A percentile compares a stretch with the other conserved stretches of the same genome.
phyloP scores from a whole-genome alignment of 1,284 basidiomycete species.

The Naganishia cerealis region DNA sequence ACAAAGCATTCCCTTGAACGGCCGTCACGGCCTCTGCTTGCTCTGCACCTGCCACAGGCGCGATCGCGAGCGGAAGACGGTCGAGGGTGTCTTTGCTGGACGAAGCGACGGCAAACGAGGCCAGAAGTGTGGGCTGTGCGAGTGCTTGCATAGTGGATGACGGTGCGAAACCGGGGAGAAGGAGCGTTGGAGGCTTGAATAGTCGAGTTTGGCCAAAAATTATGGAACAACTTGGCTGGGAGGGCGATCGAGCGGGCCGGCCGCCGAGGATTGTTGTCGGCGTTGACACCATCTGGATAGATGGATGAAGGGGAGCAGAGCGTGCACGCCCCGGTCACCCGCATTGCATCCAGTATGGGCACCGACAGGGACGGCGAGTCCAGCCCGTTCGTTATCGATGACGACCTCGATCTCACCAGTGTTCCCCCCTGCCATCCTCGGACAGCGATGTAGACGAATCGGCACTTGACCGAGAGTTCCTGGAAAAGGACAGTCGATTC shows the following conservation, averaged over 20 bases:
- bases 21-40: slow-evolving; percentile 47
- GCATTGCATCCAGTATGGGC: neutral
- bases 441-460: slow-evolving; percentile 30
- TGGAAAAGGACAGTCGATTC: slow-evolving; percentile 46
- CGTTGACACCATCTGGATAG: no score
- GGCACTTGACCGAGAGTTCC: slow-evolving; percentile 8
- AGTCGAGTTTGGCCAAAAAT: neutral
- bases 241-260: neutral
- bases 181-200: neutral
- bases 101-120: slow-evolving; percentile 27
- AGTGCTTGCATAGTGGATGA: slow-evolving; percentile 21
- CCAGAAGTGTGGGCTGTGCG: slow-evolving; percentile 24
- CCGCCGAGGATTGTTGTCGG: neutral
- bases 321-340: neutral
- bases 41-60: slow-evolving; percentile 44
- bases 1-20: slow-evolving; percentile 53
- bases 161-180: neutral
- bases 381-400: slow-evolving; percentile 19
- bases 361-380: slow-evolving; percentile 4
- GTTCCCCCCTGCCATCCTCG: neutral
- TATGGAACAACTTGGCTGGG: neutral
- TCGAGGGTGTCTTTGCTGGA: slow-evolving; percentile 38
- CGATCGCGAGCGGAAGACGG: slow-evolving; percentile 44
- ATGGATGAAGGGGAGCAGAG: neutral
- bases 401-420: slow-evolving; percentile 3